phyloP scores from a whole-genome alignment of 192 early-diverging fungal species.

The Obelidium mucronatum region DNA sequence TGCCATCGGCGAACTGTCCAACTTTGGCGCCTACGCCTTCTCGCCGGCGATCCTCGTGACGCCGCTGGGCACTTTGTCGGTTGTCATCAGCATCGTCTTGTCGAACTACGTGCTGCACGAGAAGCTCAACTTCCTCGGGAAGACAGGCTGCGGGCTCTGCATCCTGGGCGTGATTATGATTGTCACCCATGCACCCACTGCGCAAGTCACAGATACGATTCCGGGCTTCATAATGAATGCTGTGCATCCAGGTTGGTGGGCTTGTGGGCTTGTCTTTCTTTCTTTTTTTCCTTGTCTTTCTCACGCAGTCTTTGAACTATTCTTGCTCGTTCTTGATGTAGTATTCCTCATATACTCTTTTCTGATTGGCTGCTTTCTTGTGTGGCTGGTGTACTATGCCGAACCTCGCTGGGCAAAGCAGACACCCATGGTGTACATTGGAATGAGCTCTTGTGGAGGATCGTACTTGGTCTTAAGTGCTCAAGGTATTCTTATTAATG shows the following conservation, averaged over 20 bases:
- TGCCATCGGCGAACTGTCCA: slow-evolving; percentile 91
- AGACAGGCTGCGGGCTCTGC: slow-evolving; percentile 70
- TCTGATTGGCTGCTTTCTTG: slow-evolving; percentile 44
- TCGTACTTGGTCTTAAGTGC: slow-evolving; percentile 66
- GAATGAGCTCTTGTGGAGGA: slow-evolving; percentile 64
- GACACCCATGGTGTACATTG: slow-evolving; percentile 58
- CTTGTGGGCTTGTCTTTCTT: not conserved
- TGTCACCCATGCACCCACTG: slow-evolving; percentile 58
- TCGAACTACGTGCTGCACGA: slow-evolving; percentile 72
- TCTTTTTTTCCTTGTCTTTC: not conserved
- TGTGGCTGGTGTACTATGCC: slow-evolving; percentile 61
- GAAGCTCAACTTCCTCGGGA: slow-evolving; percentile 62
- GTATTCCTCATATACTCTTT: slow-evolving; percentile 59
- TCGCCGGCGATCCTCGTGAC: slow-evolving; percentile 95
- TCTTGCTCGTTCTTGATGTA: slow-evolving; percentile 12
- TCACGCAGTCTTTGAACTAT: slow-evolving; percentile 7
- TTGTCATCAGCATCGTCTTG: slow-evolving; percentile 77
- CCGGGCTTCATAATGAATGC: slow-evolving; percentile 53
- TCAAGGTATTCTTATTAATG: slow-evolving; percentile 41
- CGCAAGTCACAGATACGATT: slow-evolving; percentile 48
- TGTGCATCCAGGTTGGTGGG: slow-evolving; percentile 56
- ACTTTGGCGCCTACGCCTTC: slow-evolving; percentile 97
- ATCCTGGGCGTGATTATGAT: slow-evolving; percentile 66
- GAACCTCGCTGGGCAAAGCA: slow-evolving; percentile 66
- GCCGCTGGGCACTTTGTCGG: slow-evolving; percentile 90